Evolutionary conservation across 192 early-diverging fungal genomes (phyloP), one percentile per base, ranked within the genome.

Genomic region (Coemansia sp.): DNA sequence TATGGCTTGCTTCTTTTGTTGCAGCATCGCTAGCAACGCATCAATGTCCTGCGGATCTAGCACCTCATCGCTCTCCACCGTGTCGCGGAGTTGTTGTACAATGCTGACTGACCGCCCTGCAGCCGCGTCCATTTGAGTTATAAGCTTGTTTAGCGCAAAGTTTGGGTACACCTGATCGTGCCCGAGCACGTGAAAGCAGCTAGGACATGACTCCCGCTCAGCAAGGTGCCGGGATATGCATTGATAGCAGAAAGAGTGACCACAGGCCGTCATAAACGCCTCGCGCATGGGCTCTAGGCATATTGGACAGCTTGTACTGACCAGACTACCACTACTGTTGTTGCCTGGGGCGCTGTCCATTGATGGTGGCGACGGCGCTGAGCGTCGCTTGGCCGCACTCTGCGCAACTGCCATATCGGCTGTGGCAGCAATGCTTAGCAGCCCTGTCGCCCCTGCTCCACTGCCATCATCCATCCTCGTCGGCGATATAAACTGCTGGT

Each of bases 221-320:
- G 70, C 39, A 2, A 94, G 79, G 65, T 94, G 90, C 17, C 77
- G 67, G 3, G 79, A 76, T 48, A 96, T 94, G 66, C 94, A 96
- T 5, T 72, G 60, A 71, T 89, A 86, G 67, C 91, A 95, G 75
- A 90, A 95, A 5, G 90, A 91, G 72, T 95, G 93, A 1, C 93
- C 92, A 73, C 93, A 95, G 22, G 82, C 81, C 2, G 91, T 85
- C 67, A 92, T 85, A 69, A 89, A 92, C 0, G 90, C 90, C 52
- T 92, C 87, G 29, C 73, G 73, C 61, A 95, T 88, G 14, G 83
- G 73, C 37, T 87, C 81, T 23, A 88, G 69, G 58, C 93, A 95
- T 25, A 95, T 92, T 22, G 91, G 89, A 63, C 93, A 83, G 17
- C 32, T 52, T 24, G 59, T 22, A 24, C n/a, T 48, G 8, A 52